Conservation (phyloP, 2,329 filamentous ascomycete species). For the Alternaria alternata region DNA sequence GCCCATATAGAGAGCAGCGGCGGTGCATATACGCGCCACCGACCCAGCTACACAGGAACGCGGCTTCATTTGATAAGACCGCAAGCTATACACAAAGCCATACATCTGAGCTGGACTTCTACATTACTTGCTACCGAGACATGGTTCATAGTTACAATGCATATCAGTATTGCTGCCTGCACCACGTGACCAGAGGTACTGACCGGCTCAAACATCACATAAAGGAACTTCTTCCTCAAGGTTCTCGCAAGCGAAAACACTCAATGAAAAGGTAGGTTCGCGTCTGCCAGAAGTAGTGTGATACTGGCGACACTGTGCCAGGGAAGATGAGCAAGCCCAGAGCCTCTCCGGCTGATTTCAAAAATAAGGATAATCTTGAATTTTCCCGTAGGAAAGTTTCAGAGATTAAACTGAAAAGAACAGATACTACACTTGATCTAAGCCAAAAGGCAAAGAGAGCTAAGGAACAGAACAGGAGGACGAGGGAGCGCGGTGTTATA, state of each 20-base stretch:
- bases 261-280: conserved; percentile 65
- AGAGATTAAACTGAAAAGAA: conserved; percentile 20
- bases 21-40: not conserved
- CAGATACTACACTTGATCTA: conserved; percentile 15
- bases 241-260: conserved; percentile 59
- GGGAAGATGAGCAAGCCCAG: conserved; percentile 32
- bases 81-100: not conserved
- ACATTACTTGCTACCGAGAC: too few relatives aligned
- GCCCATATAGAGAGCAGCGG: not conserved
- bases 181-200: fast-evolving
- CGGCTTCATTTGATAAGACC: not conserved
- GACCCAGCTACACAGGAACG: not conserved
- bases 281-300: conserved; percentile 30
- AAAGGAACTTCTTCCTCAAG: conserved; percentile 64
- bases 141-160: too few relatives aligned
- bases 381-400: conserved; percentile 18
- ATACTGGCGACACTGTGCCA: conserved; percentile 33
- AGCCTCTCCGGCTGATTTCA: conserved; percentile 16
- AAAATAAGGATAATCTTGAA: conserved; percentile 30
- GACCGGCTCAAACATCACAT: fast-evolving
- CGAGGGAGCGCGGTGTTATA: not conserved
- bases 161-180: too few relatives aligned
- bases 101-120: too few relatives aligned
- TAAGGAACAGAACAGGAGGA: not conserved
- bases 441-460: conserved; percentile 16